Base-by-base conservation (phyloP, 495 filamentous ascomycete genomes). In the Rhizodiscina lignyota region DNA sequence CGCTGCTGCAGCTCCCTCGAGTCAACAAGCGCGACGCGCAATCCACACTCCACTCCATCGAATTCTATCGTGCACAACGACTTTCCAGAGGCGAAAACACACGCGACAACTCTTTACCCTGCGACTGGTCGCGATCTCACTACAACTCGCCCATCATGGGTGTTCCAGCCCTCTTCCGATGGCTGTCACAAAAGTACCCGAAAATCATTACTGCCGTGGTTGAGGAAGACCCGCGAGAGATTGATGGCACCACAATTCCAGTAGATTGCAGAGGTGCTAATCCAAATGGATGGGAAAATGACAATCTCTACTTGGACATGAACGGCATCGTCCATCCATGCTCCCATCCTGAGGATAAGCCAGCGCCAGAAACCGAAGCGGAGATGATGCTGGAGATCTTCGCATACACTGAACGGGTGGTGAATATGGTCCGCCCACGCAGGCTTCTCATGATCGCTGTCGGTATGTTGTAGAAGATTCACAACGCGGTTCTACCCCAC, bases 331-430 rank as follows among this genome's bases (percentile, higher is more conserved):
- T 99, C 30, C 89, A 99, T 69, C 91, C 91, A 2, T 99, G 89
- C 61, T 93, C 86, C 4, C 89, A 99, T 59, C 89, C 89, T 2
- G 89, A 99, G 57, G 87, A 94, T 44, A 77, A 68, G 40, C 83
- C 89, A 2, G 70, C 89, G 3, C 89, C 89, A 19, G 78, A 77
- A 48, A 85, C 83, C 28, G 89, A 99, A 63, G 82, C 89, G 55
- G 89, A 94, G 58, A 99, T 99, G 91, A 99, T 99, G 89, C 38
- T 93, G 41, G 91, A 86, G 49, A 74, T 96, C 40, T 96, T 96
- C 63, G 79, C 79, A 48, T 96, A 96, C 56, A 99, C 91, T 11
- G 86, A 99, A 46, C 76, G 89, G 32, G 87, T 99, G 20, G 82
- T 99, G 41, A 93, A 93, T 53, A 96, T 96, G 87, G 85, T 87